Evolutionary conservation across 2,329 filamentous ascomycete genomes (phyloP), one percentile per base, ranked within the genome.

Genomic region (Coleophoma crateriformis): DNA sequence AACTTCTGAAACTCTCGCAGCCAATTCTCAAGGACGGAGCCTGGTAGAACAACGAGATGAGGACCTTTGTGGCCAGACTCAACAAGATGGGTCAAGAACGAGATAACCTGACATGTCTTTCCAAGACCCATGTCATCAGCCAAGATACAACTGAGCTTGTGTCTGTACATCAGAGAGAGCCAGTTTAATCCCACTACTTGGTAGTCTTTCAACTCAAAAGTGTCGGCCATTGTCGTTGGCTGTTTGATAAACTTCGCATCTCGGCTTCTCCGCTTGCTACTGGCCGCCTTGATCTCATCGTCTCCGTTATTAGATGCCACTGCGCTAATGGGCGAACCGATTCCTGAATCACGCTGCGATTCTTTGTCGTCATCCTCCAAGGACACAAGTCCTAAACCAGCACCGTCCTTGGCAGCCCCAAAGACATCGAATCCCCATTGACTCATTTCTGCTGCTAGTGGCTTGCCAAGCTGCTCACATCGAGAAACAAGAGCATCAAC

Each of bases 61-160:
- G 73, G 90, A 61, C 88, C 90, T 73, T 62, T 81, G 63, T 71
- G 76, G 54, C 71, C 81, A 32, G 80, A 80, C 62, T 90, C 82
- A 14, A 88, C 82, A 22, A 99, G 74, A 60, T 96, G 85, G 14
- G 90, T 87, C 42, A 99, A 77, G 61, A 99, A 90, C 0, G 90
- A 84, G 58, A 99, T 96, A 54, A 97, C 90, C 63, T 99, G 92
- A 60, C 90, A 96, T 0, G 94, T 99, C 74, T 99, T 99, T 42
- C 94, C 94, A 38, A 92, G 74, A 46, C 88, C 94, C 94, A 99
- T 99, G 64, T 99, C 94, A 64, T 99, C 94, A 2, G 94, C 94
- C 15, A 99, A 75, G 50, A 99, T 97, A 54, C 90, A 92, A 42
- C 89, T 92, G 46, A 95, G 79, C 27, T 84, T 77, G 50, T 88